Evolutionary conservation across 768 basidiomycete genomes (phyloP).

Genomic region (Agaricus blazei): DNA sequence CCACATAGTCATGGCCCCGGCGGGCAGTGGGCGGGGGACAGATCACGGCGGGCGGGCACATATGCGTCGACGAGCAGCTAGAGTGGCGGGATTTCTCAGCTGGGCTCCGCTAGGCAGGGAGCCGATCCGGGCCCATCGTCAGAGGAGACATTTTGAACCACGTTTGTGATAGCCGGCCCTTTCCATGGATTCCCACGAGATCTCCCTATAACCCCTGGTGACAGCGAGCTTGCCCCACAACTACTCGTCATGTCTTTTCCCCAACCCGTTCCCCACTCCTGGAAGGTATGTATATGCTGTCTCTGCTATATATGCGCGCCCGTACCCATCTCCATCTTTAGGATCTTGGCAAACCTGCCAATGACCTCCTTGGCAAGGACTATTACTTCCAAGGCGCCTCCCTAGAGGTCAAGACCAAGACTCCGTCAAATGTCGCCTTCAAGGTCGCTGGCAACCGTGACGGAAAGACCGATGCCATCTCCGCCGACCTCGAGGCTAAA

Average conservation of each 20-base stretch:
- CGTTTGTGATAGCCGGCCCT: conserved; percentile 11
- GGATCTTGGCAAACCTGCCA: conserved; percentile 97
- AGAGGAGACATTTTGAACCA: neutral
- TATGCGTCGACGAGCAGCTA: too few species aligned
- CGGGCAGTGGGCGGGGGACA: too few species aligned
- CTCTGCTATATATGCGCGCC: neutral
- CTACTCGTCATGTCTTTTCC: conserved; percentile 70
- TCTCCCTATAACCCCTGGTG: conserved; percentile 11
- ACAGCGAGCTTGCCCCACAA: conserved; percentile 12
- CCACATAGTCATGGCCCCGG: neutral
- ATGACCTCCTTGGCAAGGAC: conserved; percentile 91
- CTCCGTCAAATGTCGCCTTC: conserved; percentile 88
- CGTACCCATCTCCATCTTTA: conserved; percentile 23
- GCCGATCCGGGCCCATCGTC: too few species aligned
- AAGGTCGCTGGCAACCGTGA: conserved; percentile 85
- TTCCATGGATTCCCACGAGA: conserved; percentile 16
- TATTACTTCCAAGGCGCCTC: conserved; percentile 71
- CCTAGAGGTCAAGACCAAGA: conserved; percentile 86
- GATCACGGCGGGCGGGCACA: too few species aligned
- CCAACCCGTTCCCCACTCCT: conserved; percentile 94
- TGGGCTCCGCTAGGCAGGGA: too few species aligned
- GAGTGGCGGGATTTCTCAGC: too few species aligned
- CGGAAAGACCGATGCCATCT: conserved; percentile 66
- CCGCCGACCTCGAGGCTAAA: conserved; percentile 94
- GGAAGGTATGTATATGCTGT: conserved; percentile 63